These are phyloP conservation scores for Parathielavia hyrcaniae DNA, from an alignment of 495 filamentous ascomycete species.

Conservation along the genomic window DNA sequence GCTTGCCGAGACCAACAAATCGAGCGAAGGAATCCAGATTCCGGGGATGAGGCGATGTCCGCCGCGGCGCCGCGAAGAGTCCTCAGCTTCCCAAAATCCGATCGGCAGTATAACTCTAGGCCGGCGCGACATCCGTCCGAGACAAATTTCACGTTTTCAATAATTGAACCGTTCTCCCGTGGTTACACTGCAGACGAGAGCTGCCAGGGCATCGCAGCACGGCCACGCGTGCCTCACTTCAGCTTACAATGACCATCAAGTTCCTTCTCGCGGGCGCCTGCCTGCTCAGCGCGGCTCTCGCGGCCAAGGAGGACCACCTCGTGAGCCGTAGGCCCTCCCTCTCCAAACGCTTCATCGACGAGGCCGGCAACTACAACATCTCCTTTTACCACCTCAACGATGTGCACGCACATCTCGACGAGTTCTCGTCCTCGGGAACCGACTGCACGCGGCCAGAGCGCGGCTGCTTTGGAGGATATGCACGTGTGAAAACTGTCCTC, in stretches of 20 bases:
- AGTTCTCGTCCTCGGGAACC: constrained; percentile 50
- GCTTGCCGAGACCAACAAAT: neutral
- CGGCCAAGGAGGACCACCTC: constrained; percentile 32
- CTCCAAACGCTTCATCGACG: constrained; percentile 47
- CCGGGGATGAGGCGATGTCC: too few relatives aligned
- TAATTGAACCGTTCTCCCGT: neutral
- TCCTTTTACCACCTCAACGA: constrained; percentile 60
- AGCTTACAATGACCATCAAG: constrained; percentile 1
- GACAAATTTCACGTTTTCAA: neutral
- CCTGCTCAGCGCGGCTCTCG: constrained; percentile 6
- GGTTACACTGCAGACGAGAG: constrained; percentile 6
- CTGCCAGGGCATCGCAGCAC: neutral
- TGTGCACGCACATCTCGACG: constrained; percentile 54
- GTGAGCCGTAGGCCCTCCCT: constrained; percentile 37
- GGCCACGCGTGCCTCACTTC: neutral
- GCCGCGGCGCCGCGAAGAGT: too few relatives aligned
- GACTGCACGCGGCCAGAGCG: constrained; percentile 46
- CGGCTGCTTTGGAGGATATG: constrained; percentile 55
- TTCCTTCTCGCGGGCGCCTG: constrained; percentile 10
- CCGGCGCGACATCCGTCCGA: neutral
- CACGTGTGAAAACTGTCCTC: constrained; percentile 49
- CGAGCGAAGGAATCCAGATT: too few relatives aligned
- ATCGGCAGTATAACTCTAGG: neutral
- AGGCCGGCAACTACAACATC: constrained; percentile 50
- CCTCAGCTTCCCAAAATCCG: too few relatives aligned